Evolutionary conservation across 139 green algal genomes (phyloP).

Genomic region (Gonium pectorale): DNA sequence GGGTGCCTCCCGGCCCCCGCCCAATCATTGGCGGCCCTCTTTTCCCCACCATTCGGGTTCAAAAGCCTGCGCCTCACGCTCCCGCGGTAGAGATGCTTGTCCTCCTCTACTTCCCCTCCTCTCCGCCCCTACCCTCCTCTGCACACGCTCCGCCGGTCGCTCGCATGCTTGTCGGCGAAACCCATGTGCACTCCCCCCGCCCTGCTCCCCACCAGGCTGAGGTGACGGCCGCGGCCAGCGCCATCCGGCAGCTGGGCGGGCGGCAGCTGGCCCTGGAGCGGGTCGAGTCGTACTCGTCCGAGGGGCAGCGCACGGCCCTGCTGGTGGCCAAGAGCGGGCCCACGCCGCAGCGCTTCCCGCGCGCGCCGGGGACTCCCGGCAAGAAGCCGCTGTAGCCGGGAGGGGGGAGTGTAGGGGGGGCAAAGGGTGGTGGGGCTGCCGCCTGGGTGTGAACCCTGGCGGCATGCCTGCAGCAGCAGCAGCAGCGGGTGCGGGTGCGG

Average conservation of each 20-base stretch:
- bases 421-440: too few species aligned
- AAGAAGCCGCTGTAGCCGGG: conserved; percentile 46
- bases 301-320: conserved; percentile 58
- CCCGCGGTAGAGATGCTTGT: neutral
- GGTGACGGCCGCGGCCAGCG: conserved; percentile 63
- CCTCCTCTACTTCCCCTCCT: neutral
- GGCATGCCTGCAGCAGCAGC: too few species aligned
- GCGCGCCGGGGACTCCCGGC: conserved; percentile 27
- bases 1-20: too few species aligned
- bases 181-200: neutral
- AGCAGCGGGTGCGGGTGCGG: too few species aligned
- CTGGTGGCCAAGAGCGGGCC: conserved; percentile 46
- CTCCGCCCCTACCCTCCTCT: too few species aligned
- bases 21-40: too few species aligned
- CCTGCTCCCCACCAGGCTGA: conserved; percentile 56
- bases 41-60: too few species aligned
- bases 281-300: conserved; percentile 65
- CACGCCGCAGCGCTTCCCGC: conserved; percentile 30
- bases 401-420: too few species aligned
- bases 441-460: too few species aligned
- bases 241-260: conserved; percentile 76
- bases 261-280: conserved; percentile 55
- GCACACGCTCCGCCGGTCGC: too few species aligned
- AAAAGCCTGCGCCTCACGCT: neutral
- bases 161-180: too few species aligned